These are phyloP conservation scores for Coffea eugenioides DNA, from an alignment of 257 asterid species.

Conservation along the genomic window DNA sequence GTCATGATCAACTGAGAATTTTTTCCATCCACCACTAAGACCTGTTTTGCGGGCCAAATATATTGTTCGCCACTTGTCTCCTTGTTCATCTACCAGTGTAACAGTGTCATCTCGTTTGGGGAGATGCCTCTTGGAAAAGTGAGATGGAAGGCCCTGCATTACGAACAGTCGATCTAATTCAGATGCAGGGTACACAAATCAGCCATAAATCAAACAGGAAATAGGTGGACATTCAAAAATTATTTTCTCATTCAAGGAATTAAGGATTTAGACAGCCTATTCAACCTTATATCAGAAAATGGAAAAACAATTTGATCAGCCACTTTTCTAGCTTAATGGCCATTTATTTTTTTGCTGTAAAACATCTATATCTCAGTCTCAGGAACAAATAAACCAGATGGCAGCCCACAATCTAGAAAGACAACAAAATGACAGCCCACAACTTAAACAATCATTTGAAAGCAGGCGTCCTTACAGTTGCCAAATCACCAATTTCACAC, in stretches of 20 bases:
- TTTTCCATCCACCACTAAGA: conserved; percentile 95
- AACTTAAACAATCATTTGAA: background rate
- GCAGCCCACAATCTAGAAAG: background rate
- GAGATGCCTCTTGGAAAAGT: conserved; percentile 58
- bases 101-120: conserved; percentile 57
- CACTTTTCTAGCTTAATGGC: background rate
- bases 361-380: background rate
- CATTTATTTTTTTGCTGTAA: background rate
- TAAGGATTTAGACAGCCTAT: background rate
- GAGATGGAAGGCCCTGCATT: conserved; percentile 72
- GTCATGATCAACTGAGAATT: conserved; percentile 72
- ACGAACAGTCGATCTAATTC: background rate
- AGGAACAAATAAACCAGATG: background rate
- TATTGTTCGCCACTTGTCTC: conserved; percentile 66
- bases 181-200: background rate
- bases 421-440: background rate
- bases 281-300: background rate
- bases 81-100: conserved; percentile 59
- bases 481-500: background rate
- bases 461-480: background rate
- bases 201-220: background rate
- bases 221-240: background rate
- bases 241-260: background rate
- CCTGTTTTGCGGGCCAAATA: conserved; percentile 69
- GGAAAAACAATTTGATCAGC: background rate